Evolutionary conservation across 2,329 filamentous ascomycete species (phyloP), one percentile per base, ranked within the genome.

Genomic region (Nectriaceae sp.): DNA sequence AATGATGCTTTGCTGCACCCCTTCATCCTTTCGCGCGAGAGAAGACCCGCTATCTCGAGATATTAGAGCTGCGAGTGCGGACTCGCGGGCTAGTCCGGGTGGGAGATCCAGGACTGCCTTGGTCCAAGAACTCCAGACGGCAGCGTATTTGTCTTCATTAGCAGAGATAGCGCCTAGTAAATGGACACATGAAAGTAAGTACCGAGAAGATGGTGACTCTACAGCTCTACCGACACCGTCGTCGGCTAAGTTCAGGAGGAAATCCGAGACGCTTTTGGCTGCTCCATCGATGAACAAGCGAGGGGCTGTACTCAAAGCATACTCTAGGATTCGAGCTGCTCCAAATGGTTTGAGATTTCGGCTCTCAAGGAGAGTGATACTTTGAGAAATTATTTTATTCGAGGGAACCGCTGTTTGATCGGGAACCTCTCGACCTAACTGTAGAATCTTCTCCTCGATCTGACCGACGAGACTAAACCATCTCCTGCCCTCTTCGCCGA

Each of bases 111-210:
- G 59, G 3, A 80, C 63, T 2, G 67, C 65, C 4, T 70, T 61
- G 0, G 76, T 62, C 60, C 79, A 76, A 0, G 65, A 57, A 20
- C 63, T 67, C 78, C 79, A 83, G 1, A 76, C 65, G 1, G 55
- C 53, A 10, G 66, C 61, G 43, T 77, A 79, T 0, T 65, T 60
- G 0, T 59, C 56, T 1, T 21, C n/a, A 21, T 66, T 72, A 45
- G 59, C 70, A 33, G 68, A 67, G 15, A 74, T 70, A 22, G 72
- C 64, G 2, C 78, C 76, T 35, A 85, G 72, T 1, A 78, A 67
- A 40, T 84, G 78, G 0, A 96, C 72, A 11, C 84, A 82, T 0
- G 84, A 80, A 6, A 91, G 72, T 0, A 96, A 67, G 42, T 85
- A 79, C 2, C 79, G 68, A 0, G 83, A 81, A 1, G 90, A 92